Evolutionary conservation across 1,284 basidiomycete species (phyloP).

Genomic region (Tremellales sp.): DNA sequence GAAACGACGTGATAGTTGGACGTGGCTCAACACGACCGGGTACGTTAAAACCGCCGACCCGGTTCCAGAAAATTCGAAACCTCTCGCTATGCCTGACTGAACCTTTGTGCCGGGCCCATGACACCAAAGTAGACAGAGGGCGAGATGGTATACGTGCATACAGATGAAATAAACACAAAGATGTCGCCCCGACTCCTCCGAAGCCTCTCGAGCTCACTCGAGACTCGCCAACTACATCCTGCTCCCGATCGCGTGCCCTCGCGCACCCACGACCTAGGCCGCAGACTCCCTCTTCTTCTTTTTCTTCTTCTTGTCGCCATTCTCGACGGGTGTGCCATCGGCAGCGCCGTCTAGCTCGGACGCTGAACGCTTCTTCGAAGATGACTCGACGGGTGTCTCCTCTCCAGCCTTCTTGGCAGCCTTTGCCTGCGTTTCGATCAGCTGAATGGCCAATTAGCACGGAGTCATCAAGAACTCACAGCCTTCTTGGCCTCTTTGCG

Average conservation of each 20-base stretch:
- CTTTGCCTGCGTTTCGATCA: slow-evolving; percentile 21
- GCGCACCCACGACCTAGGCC: no score
- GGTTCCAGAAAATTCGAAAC: no score
- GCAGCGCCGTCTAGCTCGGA: slow-evolving; percentile 39
- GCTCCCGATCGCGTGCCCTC: not conserved
- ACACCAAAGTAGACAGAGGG: not conserved
- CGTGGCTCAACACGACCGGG: no score
- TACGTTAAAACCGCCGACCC: no score
- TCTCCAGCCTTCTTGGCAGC: slow-evolving; percentile 32
- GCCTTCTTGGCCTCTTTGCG: slow-evolving; percentile 57
- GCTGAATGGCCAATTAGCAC: slow-evolving; percentile 1
- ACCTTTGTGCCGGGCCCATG: no score
- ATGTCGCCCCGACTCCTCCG: not conserved
- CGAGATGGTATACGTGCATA: slow-evolving; percentile 13
- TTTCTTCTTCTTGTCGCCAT: slow-evolving; percentile 53
- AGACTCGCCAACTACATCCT: no score
- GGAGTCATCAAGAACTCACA: slow-evolving; percentile 16
- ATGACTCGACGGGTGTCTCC: slow-evolving; percentile 32
- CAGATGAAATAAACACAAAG: slow-evolving; percentile 2
- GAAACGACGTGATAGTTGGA: no score
- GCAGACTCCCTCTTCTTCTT: slow-evolving; percentile 62
- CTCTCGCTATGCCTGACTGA: no score
- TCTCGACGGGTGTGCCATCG: slow-evolving; percentile 11
- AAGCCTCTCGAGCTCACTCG: not conserved
- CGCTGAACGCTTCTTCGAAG: slow-evolving; percentile 51